Base-by-base conservation (phyloP, 2,329 filamentous ascomycete species). In the Sarocladiaceae sp. region DNA sequence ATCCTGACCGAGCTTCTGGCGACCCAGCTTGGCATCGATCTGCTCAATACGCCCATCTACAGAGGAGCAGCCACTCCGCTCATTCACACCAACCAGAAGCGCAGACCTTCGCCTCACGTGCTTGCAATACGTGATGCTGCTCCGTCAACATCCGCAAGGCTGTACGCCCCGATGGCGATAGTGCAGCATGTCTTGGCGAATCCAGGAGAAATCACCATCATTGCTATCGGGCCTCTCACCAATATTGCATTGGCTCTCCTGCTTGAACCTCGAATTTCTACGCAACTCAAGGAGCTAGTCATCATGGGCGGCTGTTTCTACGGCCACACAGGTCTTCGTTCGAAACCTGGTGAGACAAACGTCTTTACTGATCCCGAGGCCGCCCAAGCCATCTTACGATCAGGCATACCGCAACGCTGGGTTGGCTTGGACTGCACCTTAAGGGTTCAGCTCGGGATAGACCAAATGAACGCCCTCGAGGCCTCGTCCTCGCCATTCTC, bases 361-460 rank as follows among this genome's bases (percentile, higher is more conserved):
- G 46, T 48, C 35, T 48, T 48, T 16, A 43, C 46, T 1, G 46
- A 48, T n/a, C 46, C 46, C 13, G 46, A 48, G 26, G 46, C 46
- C 13, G 46, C 46, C 19, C 46, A 44, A 33, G 39, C 46, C 3
- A 40, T 48, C 16, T 18, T 48, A 11, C 44, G 39, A 16, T 43
- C 35, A 3, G 43, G 46, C 15, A 46, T 48, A 23, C 35, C 46
- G 11, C 46, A 48, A 9, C 46, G 46, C 3, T 48, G 46, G 46
- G 45, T 48, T 33, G 46, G 46, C 9, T 44, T 48, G 26, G 46
- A 48, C 32, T 34, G 29, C 24, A 48, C 46, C 11, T 33, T 48
- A 7, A 23, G 23, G 27, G 46, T 48, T 13, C 46, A 44, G 23
- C 16, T 48, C 5, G 45, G 6, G 6, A 48, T 42, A 39, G 46